phyloP scores from a whole-genome alignment of 169 alveolate species.

The Plasmodium fragile region DNA sequence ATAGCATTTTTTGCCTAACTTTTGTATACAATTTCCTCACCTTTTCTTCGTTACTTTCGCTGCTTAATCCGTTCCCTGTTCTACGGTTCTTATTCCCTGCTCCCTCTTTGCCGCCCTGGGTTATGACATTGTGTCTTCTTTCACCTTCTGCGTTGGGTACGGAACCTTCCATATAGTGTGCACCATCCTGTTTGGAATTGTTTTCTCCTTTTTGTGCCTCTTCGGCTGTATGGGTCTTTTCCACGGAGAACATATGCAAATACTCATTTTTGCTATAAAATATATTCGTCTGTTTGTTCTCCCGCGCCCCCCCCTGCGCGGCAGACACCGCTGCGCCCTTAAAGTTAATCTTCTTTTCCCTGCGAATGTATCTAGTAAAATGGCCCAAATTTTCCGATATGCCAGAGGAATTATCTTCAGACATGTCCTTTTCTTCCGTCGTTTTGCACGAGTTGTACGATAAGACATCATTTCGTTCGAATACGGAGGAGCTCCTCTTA shows the following conservation, averaged over 20 bases:
- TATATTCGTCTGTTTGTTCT: neutral
- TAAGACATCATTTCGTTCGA: slow-evolving; percentile 23
- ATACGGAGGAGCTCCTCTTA: slow-evolving; percentile 15
- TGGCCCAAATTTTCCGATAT: slow-evolving; percentile 28
- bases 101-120: neutral
- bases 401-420: slow-evolving; percentile 27
- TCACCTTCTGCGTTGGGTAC: neutral
- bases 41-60: neutral
- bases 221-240: neutral
- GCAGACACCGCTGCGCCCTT: neutral
- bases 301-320: neutral
- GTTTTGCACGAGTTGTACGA: slow-evolving; percentile 30
- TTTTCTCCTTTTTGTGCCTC: neutral
- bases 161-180: neutral
- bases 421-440: slow-evolving; percentile 20
- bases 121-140: neutral
- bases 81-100: neutral
- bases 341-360: slow-evolving; percentile 28
- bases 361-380: slow-evolving; percentile 15
- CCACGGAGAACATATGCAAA: neutral
- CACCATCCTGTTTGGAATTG: neutral
- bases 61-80: neutral
- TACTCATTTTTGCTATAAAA: slow-evolving; percentile 1
- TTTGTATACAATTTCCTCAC: neutral
- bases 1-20: neutral